Percentiles rank a stretch among this genome's conserved stretches.
Conservation (phyloP, 2,329 filamentous ascomycete genomes). For the Monascus ruber region DNA sequence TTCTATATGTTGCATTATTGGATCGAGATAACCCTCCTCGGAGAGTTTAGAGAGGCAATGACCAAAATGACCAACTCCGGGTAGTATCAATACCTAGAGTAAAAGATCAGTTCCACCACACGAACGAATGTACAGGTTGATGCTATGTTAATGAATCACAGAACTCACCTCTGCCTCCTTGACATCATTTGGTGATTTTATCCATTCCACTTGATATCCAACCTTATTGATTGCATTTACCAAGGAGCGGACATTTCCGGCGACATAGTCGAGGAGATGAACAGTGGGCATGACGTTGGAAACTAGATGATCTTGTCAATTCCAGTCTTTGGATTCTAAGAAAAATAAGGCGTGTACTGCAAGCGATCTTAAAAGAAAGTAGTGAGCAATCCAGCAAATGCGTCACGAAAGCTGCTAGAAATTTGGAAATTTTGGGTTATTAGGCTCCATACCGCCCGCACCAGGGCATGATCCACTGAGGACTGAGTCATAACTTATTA, state of each 20-base stretch:
- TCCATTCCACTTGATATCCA: conserved; percentile 87
- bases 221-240: conserved; percentile 96
- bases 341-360: too few species aligned
- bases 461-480: too few species aligned
- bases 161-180: conserved; percentile 64
- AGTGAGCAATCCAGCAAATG: too few species aligned
- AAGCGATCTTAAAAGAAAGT: too few species aligned
- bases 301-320: background rate
- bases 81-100: conserved; percentile 75
- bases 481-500: too few species aligned
- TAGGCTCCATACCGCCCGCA: too few species aligned
- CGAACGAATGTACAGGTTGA: background rate
- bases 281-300: conserved; percentile 33
- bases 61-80: conserved; percentile 94
- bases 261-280: conserved; percentile 67
- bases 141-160: background rate
- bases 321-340: too few species aligned
- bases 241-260: conserved; percentile 88
- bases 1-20: conserved; percentile 70
- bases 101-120: conserved; percentile 4
- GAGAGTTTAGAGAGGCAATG: conserved; percentile 83
- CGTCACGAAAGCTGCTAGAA: too few species aligned
- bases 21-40: conserved; percentile 70
- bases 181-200: conserved; percentile 74
- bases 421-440: too few species aligned